Conservation (phyloP, 257 asterid genomes). For the Rauvolfia tetraphylla region DNA sequence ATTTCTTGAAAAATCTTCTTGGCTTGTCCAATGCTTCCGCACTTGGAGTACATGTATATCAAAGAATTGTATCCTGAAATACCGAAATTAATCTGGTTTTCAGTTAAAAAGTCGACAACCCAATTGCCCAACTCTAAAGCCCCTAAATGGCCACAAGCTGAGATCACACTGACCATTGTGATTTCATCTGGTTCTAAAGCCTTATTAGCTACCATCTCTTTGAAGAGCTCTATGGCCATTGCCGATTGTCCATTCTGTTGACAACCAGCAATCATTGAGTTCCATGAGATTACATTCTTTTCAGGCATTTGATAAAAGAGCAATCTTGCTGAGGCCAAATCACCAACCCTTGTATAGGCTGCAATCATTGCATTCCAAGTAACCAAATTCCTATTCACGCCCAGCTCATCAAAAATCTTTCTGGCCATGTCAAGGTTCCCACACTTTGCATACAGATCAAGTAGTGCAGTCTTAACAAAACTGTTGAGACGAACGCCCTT, state of each 20-base stretch:
- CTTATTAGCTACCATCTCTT: conserved; percentile 40
- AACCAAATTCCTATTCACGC: conserved; percentile 36
- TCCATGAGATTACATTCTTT: conserved; percentile 65
- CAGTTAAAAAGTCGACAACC: conserved; percentile 37
- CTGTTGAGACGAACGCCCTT: conserved; percentile 28
- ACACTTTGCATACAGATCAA: conserved; percentile 69
- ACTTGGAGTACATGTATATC: conserved; percentile 75
- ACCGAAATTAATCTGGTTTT: conserved; percentile 37
- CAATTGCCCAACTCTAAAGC: conserved; percentile 56
- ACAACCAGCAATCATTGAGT: conserved; percentile 69
- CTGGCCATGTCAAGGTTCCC: conserved; percentile 57
- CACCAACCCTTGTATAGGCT: conserved; percentile 53
- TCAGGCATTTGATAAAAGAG: conserved; percentile 58
- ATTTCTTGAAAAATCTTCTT: conserved; percentile 37
- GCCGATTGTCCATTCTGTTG: conserved; percentile 66
- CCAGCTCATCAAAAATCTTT: conserved; percentile 52
- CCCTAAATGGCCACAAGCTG: conserved; percentile 86
- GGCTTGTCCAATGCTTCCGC: conserved; percentile 64
- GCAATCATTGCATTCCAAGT: conserved; percentile 78
- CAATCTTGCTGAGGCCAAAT: conserved; percentile 45
- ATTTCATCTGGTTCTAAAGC: conserved; percentile 56
- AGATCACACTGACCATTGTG: conserved; percentile 56
- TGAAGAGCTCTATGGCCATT: conserved; percentile 56
- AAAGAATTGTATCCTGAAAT: conserved; percentile 47
- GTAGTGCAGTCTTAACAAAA: conserved; percentile 59